Evolutionary conservation across 2,329 filamentous ascomycete species (phyloP).

Genomic region (Thelonectria discophora): DNA sequence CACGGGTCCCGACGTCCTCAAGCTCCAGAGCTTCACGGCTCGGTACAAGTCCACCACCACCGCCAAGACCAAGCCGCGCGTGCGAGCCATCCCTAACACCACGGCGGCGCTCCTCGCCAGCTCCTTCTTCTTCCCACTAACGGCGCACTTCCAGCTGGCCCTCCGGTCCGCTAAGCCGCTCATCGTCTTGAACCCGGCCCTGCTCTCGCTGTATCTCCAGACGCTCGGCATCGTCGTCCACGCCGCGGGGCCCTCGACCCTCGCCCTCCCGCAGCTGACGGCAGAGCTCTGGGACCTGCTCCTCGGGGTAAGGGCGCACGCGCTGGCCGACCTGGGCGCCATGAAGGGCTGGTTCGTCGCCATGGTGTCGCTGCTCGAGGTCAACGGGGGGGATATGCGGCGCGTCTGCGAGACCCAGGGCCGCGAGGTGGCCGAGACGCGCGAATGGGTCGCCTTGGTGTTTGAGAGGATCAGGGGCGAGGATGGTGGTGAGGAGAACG

Average conservation of each 20-base stretch:
- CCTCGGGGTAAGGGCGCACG: slow-evolving; percentile 69
- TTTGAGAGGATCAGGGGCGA: slow-evolving; percentile 69
- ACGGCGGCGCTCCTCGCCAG: slow-evolving; percentile 79
- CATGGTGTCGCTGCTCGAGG: slow-evolving; percentile 81
- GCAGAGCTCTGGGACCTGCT: slow-evolving; percentile 86
- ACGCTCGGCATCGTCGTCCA: slow-evolving; percentile 86
- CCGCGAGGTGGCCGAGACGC: slow-evolving; percentile 82
- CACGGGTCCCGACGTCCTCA: slow-evolving; percentile 83
- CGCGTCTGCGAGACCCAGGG: slow-evolving; percentile 78
- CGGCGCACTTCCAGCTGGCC: slow-evolving; percentile 78
- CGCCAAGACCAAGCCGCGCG: slow-evolving; percentile 49
- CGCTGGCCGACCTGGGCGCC: slow-evolving; percentile 70
- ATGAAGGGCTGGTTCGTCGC: slow-evolving; percentile 80
- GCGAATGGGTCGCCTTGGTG: slow-evolving; percentile 83
- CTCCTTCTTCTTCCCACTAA: slow-evolving; percentile 87
- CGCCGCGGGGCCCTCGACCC: slow-evolving; percentile 80
- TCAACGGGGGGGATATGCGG: slow-evolving; percentile 78
- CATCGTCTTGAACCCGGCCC: slow-evolving; percentile 75
- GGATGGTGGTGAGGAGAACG: slow-evolving; percentile 74
- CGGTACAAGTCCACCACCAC: slow-evolving; percentile 48
- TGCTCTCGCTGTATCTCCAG: slow-evolving; percentile 83
- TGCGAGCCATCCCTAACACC: slow-evolving; percentile 74
- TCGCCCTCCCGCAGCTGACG: slow-evolving; percentile 81
- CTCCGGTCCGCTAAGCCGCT: slow-evolving; percentile 63
- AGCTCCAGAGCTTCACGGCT: slow-evolving; percentile 88